A percentile compares a stretch with the other conserved stretches of the same genome.
phyloP scores from a whole-genome alignment of 148 eudicot species.

The Simmondsia chinensis region DNA sequence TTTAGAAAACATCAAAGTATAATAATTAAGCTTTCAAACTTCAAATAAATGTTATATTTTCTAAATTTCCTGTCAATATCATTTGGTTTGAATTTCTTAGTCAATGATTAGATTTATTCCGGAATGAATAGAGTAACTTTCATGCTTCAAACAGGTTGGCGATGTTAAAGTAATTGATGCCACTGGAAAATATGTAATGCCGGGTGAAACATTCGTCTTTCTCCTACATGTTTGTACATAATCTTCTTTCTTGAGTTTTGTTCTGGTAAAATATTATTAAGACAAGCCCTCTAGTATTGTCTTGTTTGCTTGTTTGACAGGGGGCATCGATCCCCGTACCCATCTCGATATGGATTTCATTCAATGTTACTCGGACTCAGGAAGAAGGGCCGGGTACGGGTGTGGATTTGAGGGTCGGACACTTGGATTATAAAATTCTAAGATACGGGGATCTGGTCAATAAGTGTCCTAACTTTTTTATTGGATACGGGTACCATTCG shows the following conservation, averaged over 20 bases:
- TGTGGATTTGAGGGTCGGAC: too few species aligned
- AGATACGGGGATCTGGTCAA: too few species aligned
- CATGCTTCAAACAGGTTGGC: conserved; percentile 43
- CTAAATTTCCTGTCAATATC: not conserved
- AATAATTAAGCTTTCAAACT: too few species aligned
- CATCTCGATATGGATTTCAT: conserved; percentile 83
- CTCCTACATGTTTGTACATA: not conserved
- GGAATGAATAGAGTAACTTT: not conserved
- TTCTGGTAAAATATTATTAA: too few species aligned
- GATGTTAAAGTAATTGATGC: conserved; percentile 80
- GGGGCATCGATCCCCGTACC: conserved; percentile 98
- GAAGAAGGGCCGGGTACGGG: too few species aligned
- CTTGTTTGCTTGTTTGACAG: conserved; percentile 22
- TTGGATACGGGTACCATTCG: too few species aligned
- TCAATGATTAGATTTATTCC: not conserved
- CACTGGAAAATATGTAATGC: conserved; percentile 94
- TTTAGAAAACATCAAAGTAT: too few species aligned
- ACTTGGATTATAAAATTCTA: too few species aligned
- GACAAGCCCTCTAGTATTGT: not conserved
- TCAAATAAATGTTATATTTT: too few species aligned
- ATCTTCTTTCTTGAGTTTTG: conserved; percentile 1
- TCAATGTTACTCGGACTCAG: too few species aligned
- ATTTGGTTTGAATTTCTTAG: not conserved
- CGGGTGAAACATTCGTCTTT: conserved; percentile 42
- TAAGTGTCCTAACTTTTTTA: too few species aligned